Percentiles rank a stretch among this genome's conserved stretches.
Conservation (phyloP, 2,329 filamentous ascomycete species). For the Metarhizium robertsii region DNA sequence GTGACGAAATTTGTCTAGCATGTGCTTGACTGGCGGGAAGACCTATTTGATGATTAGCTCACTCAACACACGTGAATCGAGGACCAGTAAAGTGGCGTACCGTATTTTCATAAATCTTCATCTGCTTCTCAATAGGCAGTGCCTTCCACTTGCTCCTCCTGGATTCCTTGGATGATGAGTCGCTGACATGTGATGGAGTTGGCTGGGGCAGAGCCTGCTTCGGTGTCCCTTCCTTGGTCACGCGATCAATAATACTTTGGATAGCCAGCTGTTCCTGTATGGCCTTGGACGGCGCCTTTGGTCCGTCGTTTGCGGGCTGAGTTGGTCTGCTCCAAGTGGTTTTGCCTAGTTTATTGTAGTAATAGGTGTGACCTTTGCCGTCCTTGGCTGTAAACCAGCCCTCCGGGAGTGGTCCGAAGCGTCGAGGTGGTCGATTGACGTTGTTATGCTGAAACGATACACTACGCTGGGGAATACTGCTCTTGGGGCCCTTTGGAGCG, state of each 20-base stretch:
- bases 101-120: conserved; percentile 90
- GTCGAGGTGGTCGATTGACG: conserved; percentile 43
- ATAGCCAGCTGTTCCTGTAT: conserved; percentile 60
- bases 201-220: conserved; percentile 50
- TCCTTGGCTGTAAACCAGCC: conserved; percentile 80
- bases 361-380: conserved; percentile 66
- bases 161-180: conserved; percentile 44
- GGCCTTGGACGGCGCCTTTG: conserved; percentile 56
- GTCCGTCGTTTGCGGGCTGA: conserved; percentile 53
- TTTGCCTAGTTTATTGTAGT: conserved; percentile 68
- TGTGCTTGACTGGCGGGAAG: conserved; percentile 73
- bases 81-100: conserved; percentile 41
- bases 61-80: conserved; percentile 3
- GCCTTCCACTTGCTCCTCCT: conserved; percentile 64
- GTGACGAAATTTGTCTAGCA: conserved; percentile 78
- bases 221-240: conserved; percentile 58
- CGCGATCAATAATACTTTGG: conserved; percentile 77
- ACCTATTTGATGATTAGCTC: conserved; percentile 41
- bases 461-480: conserved; percentile 46
- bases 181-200: conserved; percentile 43
- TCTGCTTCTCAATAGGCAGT: conserved; percentile 72
- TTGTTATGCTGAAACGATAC: conserved; percentile 38
- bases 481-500: conserved; percentile 50
- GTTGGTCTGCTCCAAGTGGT: conserved; percentile 79
- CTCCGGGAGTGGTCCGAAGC: conserved; percentile 51